phyloP scores from a whole-genome alignment of 495 filamentous ascomycete species.

The Mytilinidion resinicola region DNA sequence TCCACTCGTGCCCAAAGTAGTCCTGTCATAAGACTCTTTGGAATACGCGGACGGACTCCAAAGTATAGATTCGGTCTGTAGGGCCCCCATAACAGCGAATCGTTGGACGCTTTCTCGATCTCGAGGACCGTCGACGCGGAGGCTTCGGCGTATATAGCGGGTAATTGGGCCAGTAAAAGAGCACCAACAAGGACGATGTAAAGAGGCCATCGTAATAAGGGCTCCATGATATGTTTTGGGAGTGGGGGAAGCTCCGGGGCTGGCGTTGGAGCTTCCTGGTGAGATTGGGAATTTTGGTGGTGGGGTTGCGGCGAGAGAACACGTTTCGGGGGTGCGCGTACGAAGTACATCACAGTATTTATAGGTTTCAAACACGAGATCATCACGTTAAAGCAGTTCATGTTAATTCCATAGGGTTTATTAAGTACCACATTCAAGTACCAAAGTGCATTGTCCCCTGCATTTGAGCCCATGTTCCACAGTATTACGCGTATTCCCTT shows the following conservation, averaged over 20 bases:
- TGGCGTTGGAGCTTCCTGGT: not conserved
- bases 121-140: conserved; percentile 17
- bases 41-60: conserved; percentile 80
- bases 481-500: too few relatives aligned
- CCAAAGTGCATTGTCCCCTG: too few relatives aligned
- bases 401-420: too few relatives aligned
- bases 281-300: not conserved
- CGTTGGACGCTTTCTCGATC: conserved; percentile 55
- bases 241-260: not conserved
- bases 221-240: not conserved
- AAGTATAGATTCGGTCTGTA: conserved; percentile 96
- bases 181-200: not conserved
- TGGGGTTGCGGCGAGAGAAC: conserved; percentile 4
- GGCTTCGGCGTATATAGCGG: conserved; percentile 5
- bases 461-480: too few relatives aligned
- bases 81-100: conserved; percentile 91
- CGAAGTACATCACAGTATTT: not conserved
- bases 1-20: conserved; percentile 90
- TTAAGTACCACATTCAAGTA: too few relatives aligned
- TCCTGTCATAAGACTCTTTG: conserved; percentile 74
- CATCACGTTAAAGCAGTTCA: too few relatives aligned
- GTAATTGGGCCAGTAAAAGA: conserved; percentile 2
- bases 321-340: conserved; percentile 3
- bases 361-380: too few relatives aligned
- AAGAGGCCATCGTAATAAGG: not conserved